Percentiles rank a stretch among this genome's conserved stretches.
These are phyloP conservation scores for Pelargonium myrrhifolium DNA, from an alignment of 441 rosid species.

Conservation along the genomic window DNA sequence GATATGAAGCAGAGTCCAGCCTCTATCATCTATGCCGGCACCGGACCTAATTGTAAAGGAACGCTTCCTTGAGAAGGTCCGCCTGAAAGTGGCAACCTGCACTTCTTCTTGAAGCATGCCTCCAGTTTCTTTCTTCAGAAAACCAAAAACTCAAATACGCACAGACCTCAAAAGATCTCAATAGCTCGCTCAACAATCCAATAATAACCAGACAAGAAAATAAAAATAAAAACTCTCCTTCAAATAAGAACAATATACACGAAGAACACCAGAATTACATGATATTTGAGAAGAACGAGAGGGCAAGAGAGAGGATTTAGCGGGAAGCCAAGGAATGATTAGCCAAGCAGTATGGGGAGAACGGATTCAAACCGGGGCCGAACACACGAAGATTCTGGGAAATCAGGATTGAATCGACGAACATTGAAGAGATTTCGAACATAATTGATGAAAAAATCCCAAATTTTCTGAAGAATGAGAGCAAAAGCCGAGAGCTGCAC, in stretches of 20 bases:
- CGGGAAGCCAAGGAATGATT: slow-evolving; percentile 55
- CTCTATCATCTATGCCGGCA: slow-evolving; percentile 63
- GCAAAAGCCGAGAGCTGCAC: background rate
- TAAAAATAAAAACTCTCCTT: background rate
- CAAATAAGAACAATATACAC: slow-evolving; percentile 4
- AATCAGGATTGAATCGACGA: slow-evolving; percentile 27
- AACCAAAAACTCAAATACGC: background rate
- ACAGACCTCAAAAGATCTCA: background rate
- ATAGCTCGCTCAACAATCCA: background rate
- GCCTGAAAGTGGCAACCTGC: slow-evolving; percentile 33
- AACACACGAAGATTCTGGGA: slow-evolving; percentile 55
- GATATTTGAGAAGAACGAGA: background rate
- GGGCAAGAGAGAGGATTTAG: slow-evolving; percentile 22
- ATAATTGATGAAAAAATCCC: slow-evolving; percentile 28
- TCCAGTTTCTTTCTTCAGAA: slow-evolving; percentile 10
- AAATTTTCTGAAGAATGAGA: background rate
- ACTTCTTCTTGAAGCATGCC: slow-evolving; percentile 38
- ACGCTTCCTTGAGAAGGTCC: slow-evolving; percentile 47
- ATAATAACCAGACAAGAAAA: background rate
- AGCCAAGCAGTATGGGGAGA: slow-evolving; percentile 75
- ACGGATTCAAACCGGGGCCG: slow-evolving; percentile 88
- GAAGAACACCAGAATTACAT: slow-evolving; percentile 24
- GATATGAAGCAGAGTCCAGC: slow-evolving; percentile 79
- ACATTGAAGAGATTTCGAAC: slow-evolving; percentile 37
- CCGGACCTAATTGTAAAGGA: slow-evolving; percentile 32